Evolutionary conservation across 2,329 filamentous ascomycete genomes (phyloP).

Genomic region (Cordyceps tenuipes): DNA sequence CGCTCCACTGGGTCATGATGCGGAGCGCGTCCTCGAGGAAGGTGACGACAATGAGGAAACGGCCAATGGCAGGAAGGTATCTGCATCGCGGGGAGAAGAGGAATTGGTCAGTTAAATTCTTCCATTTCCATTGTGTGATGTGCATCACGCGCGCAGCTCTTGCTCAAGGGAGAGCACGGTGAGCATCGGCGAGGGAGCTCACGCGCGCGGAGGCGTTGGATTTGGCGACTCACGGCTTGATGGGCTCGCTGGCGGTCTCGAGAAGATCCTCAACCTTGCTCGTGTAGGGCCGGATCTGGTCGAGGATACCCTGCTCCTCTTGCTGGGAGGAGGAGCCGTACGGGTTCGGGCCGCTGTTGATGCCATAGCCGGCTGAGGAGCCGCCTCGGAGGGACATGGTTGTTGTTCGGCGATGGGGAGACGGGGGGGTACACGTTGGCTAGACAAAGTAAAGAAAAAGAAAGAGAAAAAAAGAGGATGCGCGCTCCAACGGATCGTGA

Average conservation of each 20-base stretch:
- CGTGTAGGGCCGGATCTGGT: slow-evolving; percentile 86
- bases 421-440: not conserved
- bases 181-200: not conserved
- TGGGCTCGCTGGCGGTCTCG: slow-evolving; percentile 77
- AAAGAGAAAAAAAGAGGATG: not conserved
- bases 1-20: slow-evolving; percentile 95
- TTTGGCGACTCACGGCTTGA: slow-evolving; percentile 66
- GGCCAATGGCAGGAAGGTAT: slow-evolving; percentile 88
- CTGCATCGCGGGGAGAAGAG: slow-evolving; percentile 35
- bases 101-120: slow-evolving; percentile 13
- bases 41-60: slow-evolving; percentile 95
- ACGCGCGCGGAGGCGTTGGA: not conserved
- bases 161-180: not conserved
- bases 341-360: slow-evolving; percentile 60
- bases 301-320: slow-evolving; percentile 58
- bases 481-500: not conserved
- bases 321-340: slow-evolving; percentile 52
- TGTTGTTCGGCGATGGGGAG: not conserved
- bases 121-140: not conserved
- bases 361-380: slow-evolving; percentile 69
- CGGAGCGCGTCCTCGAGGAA: slow-evolving; percentile 94
- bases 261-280: slow-evolving; percentile 96
- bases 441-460: not conserved
- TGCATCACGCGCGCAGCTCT: not conserved
- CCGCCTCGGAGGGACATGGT: slow-evolving; percentile 48